Evolutionary conservation across 257 asterid species (phyloP), one percentile per base, ranked within the genome.

Genomic region (Salvia splendens): DNA sequence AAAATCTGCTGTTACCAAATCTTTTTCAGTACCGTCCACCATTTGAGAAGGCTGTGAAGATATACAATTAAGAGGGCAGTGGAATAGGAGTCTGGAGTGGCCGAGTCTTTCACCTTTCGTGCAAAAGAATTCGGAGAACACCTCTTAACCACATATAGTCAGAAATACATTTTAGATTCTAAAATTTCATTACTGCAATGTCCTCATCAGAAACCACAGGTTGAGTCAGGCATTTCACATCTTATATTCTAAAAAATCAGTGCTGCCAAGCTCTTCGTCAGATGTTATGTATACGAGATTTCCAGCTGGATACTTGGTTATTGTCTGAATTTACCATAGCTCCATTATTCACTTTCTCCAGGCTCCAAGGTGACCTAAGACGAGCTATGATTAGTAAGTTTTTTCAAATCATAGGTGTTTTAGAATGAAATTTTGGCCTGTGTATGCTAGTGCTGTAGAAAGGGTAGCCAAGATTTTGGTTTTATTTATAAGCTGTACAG

Each of bases 11-110:
- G 62, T 69, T 51, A 46, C 53, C 53, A 1, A 11, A 32, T 47
- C 36, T 48, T 32, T 24, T 61, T 42, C 81, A 80, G 81, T 30
- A 69, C 36, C 81, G 79, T 48, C 73, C 61, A 4, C 72, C 77
- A 49, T 70, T 24, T 3, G 30, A 24, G 30, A 24, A 24, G 30
- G 30, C 81, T 61, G 79, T 80, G 72, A 80, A 76, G 81, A 80
- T 80, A 65, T 80, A 69, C 70, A 80, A 76, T 43, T 80, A 69
- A 67, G 65, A 67, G 65, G 69, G 66, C 41, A 3, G 6, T 43
- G 55, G 64, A 65, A 48, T 59, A 45, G 47, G 66, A 30, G 20
- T 35, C 33, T 40, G 36, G 65, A 45, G 28, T n/a, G 45, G 30
- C 32, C 20, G 49, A 71, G 54, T 73, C 73, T 61, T 47, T 50